Base-by-base conservation (phyloP, 345 rosid genomes). In the Pseudoturritis turrita region DNA sequence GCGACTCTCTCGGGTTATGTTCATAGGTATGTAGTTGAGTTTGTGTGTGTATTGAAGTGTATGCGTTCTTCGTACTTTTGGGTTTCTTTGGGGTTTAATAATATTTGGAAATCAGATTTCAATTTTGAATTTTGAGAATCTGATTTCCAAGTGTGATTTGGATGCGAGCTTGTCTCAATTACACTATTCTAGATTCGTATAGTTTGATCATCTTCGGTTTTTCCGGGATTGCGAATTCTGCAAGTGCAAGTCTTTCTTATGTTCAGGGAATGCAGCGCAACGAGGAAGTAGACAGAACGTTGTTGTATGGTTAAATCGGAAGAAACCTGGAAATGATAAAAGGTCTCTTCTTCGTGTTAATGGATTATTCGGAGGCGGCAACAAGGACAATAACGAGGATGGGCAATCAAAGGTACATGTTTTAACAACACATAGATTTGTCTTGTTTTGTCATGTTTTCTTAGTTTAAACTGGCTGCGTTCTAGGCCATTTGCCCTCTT, bases 331-430 rank as follows among this genome's bases (percentile, higher is more conserved):
- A 56, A 65, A 10, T 4, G 5, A 35, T 22, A 45, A 60, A 46
- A 71, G 81, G 74, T 63, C 84, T 68, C 74, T 88, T 45, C 81
- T 88, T 45, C 81, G 80, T 39, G 85, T 89, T 26, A 55, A 79
- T 80, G 88, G 84, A 60, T 70, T 88, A 10, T 92, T 92, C 71
- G 98, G 98, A 70, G 96, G 95, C 23, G 87, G 88, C 39, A 89
- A 86, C 79, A 90, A 92, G 5, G 77, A 72, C 13, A 78, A 80
- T 28, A 80, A 77, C 58, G 91, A 85, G 47, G 98, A 85, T 37
- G 82, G 81, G 0, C 85, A 88, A 68, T 81, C 92, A 44, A 89
- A 92, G 96, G 98, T 89, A 65, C 29, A 45, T 39, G 6, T 39
- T 50, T 26, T 44, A n/a, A n/a, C n/a, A n/a, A n/a, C n/a, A n/a